Percentiles rank a stretch among this genome's conserved stretches.
Evolutionary conservation across 345 rosid genomes (phyloP).

Genomic region (Acer negundo): DNA sequence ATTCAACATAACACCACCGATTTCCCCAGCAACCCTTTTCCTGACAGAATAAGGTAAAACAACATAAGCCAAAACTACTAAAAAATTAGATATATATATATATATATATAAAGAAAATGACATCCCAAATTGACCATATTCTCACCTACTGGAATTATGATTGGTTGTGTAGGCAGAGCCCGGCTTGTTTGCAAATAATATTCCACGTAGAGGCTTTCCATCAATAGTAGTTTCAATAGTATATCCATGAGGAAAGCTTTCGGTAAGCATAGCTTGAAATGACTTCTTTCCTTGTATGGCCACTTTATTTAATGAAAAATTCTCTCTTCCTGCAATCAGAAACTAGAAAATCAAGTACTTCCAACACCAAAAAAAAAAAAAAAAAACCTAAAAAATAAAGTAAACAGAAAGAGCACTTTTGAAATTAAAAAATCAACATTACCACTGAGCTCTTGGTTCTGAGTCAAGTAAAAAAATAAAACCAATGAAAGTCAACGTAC

Average conservation of each 20-base stretch:
- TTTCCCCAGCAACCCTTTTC: slow-evolving; percentile 50
- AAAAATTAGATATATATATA: not conserved
- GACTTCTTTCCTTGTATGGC: slow-evolving; percentile 63
- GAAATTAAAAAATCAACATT: slow-evolving; percentile 1
- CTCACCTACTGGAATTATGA: slow-evolving; percentile 52
- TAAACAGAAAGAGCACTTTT: not conserved
- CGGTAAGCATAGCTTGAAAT: slow-evolving; percentile 83
- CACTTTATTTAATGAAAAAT: slow-evolving; percentile 37
- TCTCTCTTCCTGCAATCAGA: slow-evolving; percentile 57
- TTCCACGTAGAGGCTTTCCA: slow-evolving; percentile 86
- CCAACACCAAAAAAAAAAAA: not conserved
- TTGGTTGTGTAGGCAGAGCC: slow-evolving; percentile 30
- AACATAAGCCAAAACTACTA: slow-evolving; percentile 13
- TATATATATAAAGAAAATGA: not conserved
- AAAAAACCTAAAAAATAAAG: not conserved
- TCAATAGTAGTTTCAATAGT: slow-evolving; percentile 81
- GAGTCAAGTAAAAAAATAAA: not conserved
- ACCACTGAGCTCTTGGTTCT: not conserved
- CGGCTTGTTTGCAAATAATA: slow-evolving; percentile 74
- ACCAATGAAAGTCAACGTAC: not conserved
- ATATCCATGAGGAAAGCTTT: slow-evolving; percentile 73
- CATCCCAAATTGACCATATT: slow-evolving; percentile 11
- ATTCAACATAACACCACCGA: slow-evolving; percentile 37
- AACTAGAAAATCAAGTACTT: not conserved
- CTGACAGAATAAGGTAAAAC: slow-evolving; percentile 32